A percentile compares a stretch with the other conserved stretches of the same genome.
Conservation (phyloP, 2,329 filamentous ascomycete species). For the Phoma sp. region DNA sequence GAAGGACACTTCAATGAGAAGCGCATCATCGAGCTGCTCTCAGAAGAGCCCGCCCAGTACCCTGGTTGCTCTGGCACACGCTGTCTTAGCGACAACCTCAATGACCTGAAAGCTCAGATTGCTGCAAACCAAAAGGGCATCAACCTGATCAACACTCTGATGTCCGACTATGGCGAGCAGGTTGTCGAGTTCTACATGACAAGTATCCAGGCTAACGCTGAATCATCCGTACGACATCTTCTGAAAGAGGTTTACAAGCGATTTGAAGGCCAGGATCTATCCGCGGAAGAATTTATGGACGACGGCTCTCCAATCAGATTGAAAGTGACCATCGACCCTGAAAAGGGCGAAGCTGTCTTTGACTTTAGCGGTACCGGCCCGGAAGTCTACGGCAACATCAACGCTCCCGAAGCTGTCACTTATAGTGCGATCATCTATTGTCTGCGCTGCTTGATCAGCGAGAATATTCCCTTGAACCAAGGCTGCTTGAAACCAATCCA, state of each 20-base stretch:
- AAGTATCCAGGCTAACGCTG: conserved; percentile 81
- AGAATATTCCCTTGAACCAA: conserved; percentile 86
- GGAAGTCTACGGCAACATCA: conserved; percentile 80
- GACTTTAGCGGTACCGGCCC: conserved; percentile 80
- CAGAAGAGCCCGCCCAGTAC: conserved; percentile 75
- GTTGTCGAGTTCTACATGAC: conserved; percentile 86
- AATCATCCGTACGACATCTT: conserved; percentile 74
- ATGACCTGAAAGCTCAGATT: conserved; percentile 85
- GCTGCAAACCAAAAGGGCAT: conserved; percentile 89
- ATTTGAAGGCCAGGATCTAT: conserved; percentile 73
- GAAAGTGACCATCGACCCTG: conserved; percentile 74
- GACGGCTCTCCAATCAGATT: conserved; percentile 81
- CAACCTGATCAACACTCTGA: conserved; percentile 74
- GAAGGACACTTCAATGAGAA: conserved; percentile 81
- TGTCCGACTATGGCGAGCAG: conserved; percentile 77
- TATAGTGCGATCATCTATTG: conserved; percentile 88
- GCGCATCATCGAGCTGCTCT: conserved; percentile 73
- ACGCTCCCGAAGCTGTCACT: conserved; percentile 81
- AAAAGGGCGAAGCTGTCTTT: conserved; percentile 77
- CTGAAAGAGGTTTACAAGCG: conserved; percentile 73
- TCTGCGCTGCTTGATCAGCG: conserved; percentile 77
- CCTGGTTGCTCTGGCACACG: conserved; percentile 79
- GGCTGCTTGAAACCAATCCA: conserved; percentile 80
- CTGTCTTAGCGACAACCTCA: conserved; percentile 82
- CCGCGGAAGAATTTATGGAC: conserved; percentile 84